Evolutionary conservation across 129 eudicot genomes (phyloP).

Genomic region (Centrapalus pauciflorus): DNA sequence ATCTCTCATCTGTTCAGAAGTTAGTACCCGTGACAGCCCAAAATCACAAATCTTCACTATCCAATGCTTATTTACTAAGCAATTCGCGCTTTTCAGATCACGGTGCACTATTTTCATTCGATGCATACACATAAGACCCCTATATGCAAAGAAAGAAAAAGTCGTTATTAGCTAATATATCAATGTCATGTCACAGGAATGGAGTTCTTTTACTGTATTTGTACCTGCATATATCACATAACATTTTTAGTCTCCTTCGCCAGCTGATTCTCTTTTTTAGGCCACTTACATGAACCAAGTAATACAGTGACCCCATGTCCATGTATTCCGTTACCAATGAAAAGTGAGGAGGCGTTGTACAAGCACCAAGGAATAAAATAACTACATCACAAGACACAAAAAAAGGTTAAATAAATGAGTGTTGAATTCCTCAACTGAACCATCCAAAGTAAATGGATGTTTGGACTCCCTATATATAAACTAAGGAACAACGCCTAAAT

Average conservation of each 20-base stretch:
- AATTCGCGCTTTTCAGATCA: slow-evolving; percentile 88
- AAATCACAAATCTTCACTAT: slow-evolving; percentile 89
- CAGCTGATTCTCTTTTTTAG: slow-evolving; percentile 84
- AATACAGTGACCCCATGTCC: slow-evolving; percentile 93
- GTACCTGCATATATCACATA: slow-evolving; percentile 94
- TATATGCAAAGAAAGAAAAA: slow-evolving; percentile 21
- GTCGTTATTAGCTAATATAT: background rate
- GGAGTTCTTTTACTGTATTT: background rate
- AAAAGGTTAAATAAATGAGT: background rate
- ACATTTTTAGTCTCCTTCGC: slow-evolving; percentile 80
- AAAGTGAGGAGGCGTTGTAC: slow-evolving; percentile 85
- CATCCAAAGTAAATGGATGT: too few species aligned
- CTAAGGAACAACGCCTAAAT: too few species aligned
- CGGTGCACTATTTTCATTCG: slow-evolving; percentile 87
- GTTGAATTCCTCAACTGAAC: slow-evolving; percentile 3
- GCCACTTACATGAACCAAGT: slow-evolving; percentile 80
- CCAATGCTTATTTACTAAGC: slow-evolving; percentile 86
- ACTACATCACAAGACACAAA: slow-evolving; percentile 48
- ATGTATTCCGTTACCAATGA: slow-evolving; percentile 84
- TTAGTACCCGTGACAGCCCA: slow-evolving; percentile 75
- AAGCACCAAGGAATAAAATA: slow-evolving; percentile 89
- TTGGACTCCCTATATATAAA: too few species aligned
- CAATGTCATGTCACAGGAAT: background rate
- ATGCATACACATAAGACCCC: slow-evolving; percentile 93
- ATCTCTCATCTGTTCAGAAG: slow-evolving; percentile 42